Evolutionary conservation across 495 filamentous ascomycete species (phyloP).

Genomic region (Chaetomium tenue): DNA sequence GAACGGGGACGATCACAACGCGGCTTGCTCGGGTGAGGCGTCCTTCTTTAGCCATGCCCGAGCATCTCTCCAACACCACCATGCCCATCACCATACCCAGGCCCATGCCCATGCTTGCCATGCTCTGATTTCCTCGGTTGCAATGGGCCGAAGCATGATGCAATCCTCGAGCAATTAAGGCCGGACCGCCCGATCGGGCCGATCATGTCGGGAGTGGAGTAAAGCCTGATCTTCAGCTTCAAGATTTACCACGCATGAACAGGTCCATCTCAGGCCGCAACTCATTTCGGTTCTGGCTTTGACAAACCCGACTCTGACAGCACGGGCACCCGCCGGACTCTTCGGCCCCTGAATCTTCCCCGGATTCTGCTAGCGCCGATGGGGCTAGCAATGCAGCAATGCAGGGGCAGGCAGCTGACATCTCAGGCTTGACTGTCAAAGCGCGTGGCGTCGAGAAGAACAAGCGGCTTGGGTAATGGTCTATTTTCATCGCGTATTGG

Average conservation of each 20-base stretch:
- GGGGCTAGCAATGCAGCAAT: not conserved
- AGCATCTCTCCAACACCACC: too few relatives aligned
- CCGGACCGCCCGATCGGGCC: not conserved
- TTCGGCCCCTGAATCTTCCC: not conserved
- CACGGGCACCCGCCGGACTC: not conserved
- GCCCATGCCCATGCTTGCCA: too few relatives aligned
- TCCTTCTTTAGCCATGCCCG: too few relatives aligned
- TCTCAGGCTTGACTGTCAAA: not conserved
- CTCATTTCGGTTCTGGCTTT: not conserved
- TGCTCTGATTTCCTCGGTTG: too few relatives aligned
- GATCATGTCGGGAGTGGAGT: not conserved
- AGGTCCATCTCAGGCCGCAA: not conserved
- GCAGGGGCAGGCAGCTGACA: not conserved
- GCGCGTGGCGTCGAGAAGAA: slow-evolving; percentile 5
- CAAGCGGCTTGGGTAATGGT: not conserved
- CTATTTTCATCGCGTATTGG: not conserved
- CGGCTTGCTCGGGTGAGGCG: too few relatives aligned
- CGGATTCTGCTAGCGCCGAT: not conserved
- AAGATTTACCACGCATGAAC: not conserved
- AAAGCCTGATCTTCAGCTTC: not conserved
- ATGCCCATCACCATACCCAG: too few relatives aligned
- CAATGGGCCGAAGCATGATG: not conserved
- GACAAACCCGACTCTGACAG: not conserved
- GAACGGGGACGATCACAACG: too few relatives aligned
- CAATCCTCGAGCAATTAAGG: not conserved